Evolutionary conservation across 192 early-diverging fungal species (phyloP), one percentile per base, ranked within the genome.

Genomic region (Chytriomyces hyalinus): DNA sequence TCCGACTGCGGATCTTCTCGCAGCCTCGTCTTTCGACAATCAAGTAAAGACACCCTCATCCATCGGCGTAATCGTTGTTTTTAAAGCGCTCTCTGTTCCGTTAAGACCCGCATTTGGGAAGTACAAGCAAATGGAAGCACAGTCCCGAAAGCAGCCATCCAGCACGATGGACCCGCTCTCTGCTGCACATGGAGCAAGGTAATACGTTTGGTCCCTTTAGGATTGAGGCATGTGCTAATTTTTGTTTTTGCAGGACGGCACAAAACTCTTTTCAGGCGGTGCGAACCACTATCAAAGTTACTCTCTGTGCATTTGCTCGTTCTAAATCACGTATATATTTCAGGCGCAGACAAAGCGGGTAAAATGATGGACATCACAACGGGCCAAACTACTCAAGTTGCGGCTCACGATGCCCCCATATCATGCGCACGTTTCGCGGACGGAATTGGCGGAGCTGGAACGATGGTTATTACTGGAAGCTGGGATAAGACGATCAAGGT

Each of bases 401-500:
- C 95, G 22, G 87, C 89, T 65, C 97, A 98, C 81, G 95, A 96
- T 65, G 94, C 85, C n/a, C 90, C 95, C 51, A 95, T 98, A 80
- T 88, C 88, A 75, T 90, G 91, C 77, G 87, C 92, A 46, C 87
- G 89, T 66, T 96, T 90, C 77, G 87, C 97, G 3, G 93, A 97
- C 79, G 84, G 79, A 10, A 63, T 74, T 67, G 86, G 78, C 77
- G 80, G 78, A 53, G 82, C 82, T 77, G 75, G 65, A 74, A 88
- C 87, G 45, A 90, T 96, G 51, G 53, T 96, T 28, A 93, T 92
- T 2, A 98, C 97, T 8, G 97, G 93, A 43, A 92, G 93, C 66
- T 98, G 96, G 96, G 97, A 98, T 83, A 98, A 98, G 82, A 95
- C 93, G 9, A 70, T 97, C 65, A 94, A 83, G 82, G 86, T 87